phyloP scores from a whole-genome alignment of 805 yeast species.

The Metschnikowia hibisci region DNA sequence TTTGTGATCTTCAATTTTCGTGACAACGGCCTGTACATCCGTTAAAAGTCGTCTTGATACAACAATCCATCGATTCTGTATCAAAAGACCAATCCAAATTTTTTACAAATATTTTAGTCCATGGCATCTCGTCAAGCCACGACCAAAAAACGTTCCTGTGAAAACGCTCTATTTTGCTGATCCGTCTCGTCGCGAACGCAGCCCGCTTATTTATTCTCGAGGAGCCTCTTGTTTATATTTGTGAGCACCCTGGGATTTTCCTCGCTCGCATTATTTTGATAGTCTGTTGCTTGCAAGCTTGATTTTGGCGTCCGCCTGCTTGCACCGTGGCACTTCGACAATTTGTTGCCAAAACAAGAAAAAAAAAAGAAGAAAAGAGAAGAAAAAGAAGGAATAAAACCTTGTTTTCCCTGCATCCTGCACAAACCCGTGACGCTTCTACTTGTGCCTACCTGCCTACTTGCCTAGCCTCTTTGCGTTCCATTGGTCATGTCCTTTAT shows the following conservation, averaged over 20 bases:
- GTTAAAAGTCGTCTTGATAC: too few relatives aligned
- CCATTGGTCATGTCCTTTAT: neutral
- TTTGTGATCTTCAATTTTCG: too few relatives aligned
- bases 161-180: neutral
- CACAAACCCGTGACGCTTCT: too few relatives aligned
- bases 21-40: too few relatives aligned
- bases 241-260: conserved; percentile 4
- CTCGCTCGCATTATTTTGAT: neutral
- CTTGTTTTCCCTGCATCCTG: too few relatives aligned
- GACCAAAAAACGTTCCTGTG: conserved; percentile 1
- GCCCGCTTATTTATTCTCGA: conserved; percentile 1
- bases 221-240: conserved; percentile 2
- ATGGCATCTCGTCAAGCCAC: conserved; percentile 3
- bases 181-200: conserved; percentile 7
- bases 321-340: conserved; percentile 1
- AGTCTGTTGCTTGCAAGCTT: neutral
- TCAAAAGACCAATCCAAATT: neutral
- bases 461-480: neutral
- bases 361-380: too few relatives aligned
- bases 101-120: neutral
- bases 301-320: conserved; percentile 5
- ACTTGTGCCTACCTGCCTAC: too few relatives aligned
- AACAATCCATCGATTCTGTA: too few relatives aligned
- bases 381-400: too few relatives aligned
- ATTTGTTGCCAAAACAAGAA: too few relatives aligned